phyloP scores from a whole-genome alignment of 2,329 filamentous ascomycete species.

The Neopestalotiopsis sp. region DNA sequence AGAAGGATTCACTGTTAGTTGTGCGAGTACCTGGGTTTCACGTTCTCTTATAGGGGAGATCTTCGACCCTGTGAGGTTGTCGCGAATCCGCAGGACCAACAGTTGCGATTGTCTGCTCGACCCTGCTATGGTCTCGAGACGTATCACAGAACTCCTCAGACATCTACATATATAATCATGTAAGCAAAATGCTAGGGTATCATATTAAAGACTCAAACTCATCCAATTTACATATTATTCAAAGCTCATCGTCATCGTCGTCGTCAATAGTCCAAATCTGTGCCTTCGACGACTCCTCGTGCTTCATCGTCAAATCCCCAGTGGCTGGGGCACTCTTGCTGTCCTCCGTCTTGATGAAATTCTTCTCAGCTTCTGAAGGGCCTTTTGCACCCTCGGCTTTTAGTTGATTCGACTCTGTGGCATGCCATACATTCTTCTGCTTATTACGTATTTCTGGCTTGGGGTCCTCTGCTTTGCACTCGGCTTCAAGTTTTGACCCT shows the following conservation, averaged over 20 bases:
- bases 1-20: too few species aligned
- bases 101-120: too few species aligned
- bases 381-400: background rate
- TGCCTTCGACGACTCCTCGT: conserved; percentile 21
- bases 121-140: too few species aligned
- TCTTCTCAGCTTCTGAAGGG: background rate
- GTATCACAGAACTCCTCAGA: too few species aligned
- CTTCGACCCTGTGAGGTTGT: too few species aligned
- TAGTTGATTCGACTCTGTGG: background rate
- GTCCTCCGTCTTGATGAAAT: background rate
- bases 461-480: conserved; percentile 9
- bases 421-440: background rate
- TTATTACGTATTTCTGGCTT: background rate
- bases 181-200: too few species aligned
- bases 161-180: too few species aligned
- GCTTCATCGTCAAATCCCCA: background rate
- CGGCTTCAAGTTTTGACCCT: conserved; percentile 20
- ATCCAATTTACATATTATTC: too few species aligned
- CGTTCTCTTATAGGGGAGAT: too few species aligned
- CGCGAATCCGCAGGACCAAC: too few species aligned
- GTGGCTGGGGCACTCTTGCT: background rate
- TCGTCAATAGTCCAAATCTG: conserved; percentile 21
- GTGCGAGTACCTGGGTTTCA: too few species aligned
- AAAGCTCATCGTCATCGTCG: conserved; percentile 18
- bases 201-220: too few species aligned